phyloP scores from a whole-genome alignment of 2,329 filamentous ascomycete species.

The Rutstroemia sp. region DNA sequence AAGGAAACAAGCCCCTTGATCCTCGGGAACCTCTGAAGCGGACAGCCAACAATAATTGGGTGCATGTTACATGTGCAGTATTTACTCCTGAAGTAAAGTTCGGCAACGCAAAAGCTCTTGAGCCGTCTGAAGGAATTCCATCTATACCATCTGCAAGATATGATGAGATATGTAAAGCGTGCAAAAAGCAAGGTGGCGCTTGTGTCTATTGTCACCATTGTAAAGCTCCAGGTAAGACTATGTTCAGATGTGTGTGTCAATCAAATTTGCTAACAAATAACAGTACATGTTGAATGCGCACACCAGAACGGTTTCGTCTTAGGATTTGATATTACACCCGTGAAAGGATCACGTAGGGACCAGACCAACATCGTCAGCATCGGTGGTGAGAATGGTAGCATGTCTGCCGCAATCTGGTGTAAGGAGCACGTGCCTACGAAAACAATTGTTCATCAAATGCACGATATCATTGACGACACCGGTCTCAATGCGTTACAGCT shows the following conservation, averaged over 20 bases:
- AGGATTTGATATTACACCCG: conserved; percentile 82
- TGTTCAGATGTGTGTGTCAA: background rate
- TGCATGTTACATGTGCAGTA: conserved; percentile 87
- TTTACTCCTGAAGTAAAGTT: conserved; percentile 94
- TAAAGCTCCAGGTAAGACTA: conserved; percentile 37
- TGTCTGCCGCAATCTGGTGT: conserved; percentile 86
- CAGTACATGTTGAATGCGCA: conserved; percentile 82
- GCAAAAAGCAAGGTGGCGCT: conserved; percentile 67
- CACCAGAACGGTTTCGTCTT: conserved; percentile 74
- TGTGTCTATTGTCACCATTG: conserved; percentile 79
- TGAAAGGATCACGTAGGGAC: conserved; percentile 83
- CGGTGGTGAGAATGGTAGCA: conserved; percentile 71
- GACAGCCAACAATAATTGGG: conserved; percentile 96
- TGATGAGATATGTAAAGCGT: conserved; percentile 68
- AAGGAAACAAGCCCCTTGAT: conserved; percentile 72
- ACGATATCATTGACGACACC: conserved; percentile 64
- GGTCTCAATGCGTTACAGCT: conserved; percentile 77
- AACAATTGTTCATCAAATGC: conserved; percentile 67
- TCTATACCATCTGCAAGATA: conserved; percentile 68
- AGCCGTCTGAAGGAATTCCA: conserved; percentile 84
- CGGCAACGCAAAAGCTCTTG: conserved; percentile 72
- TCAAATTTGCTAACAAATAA: conserved; percentile 5
- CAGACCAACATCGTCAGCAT: conserved; percentile 73
- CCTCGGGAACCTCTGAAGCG: conserved; percentile 89
- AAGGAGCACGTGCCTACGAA: conserved; percentile 75